A percentile compares a stretch with the other conserved stretches of the same genome.
Evolutionary conservation across 2,329 filamentous ascomycete genomes (phyloP).

Genomic region (Xylaria sp.): DNA sequence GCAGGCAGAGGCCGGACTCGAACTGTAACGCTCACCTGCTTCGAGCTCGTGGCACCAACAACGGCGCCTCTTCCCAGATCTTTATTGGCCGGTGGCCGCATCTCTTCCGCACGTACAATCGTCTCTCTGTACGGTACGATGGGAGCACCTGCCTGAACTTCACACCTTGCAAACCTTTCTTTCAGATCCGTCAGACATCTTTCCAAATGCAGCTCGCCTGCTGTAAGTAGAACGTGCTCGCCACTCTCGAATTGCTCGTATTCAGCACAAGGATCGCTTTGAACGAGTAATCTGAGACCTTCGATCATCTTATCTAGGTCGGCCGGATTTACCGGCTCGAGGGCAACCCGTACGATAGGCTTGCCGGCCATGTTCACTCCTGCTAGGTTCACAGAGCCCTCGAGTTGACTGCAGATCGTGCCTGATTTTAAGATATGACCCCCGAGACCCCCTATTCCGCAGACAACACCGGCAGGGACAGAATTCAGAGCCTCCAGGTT

Average conservation of each 20-base stretch:
- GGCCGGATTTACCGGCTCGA: slow-evolving; percentile 89
- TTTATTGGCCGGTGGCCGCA: slow-evolving; percentile 85
- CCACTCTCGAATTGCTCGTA: slow-evolving; percentile 93
- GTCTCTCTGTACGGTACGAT: slow-evolving; percentile 97
- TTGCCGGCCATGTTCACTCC: slow-evolving; percentile 79
- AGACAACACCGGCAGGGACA: slow-evolving; percentile 91
- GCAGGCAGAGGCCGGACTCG: slow-evolving; percentile 77
- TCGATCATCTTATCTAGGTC: slow-evolving; percentile 95
- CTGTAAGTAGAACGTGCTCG: slow-evolving; percentile 92
- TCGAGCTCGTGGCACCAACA: slow-evolving; percentile 76
- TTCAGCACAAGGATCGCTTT: slow-evolving; percentile 93
- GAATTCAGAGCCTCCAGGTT: slow-evolving; percentile 79
- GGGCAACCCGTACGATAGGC: slow-evolving; percentile 91
- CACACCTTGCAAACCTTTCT: slow-evolving; percentile 90
- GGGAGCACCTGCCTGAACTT: slow-evolving; percentile 89
- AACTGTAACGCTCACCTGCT: slow-evolving; percentile 78
- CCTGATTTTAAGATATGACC: slow-evolving; percentile 95
- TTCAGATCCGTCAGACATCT: slow-evolving; percentile 90
- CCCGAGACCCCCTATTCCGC: slow-evolving; percentile 90
- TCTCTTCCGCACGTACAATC: slow-evolving; percentile 84
- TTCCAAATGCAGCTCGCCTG: slow-evolving; percentile 92
- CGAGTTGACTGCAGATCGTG: slow-evolving; percentile 84
- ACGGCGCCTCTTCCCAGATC: slow-evolving; percentile 84
- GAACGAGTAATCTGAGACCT: slow-evolving; percentile 83
- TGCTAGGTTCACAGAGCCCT: slow-evolving; percentile 87